phyloP scores from a whole-genome alignment of 73 alveolate genomes.

The Loxodes magnus region DNA sequence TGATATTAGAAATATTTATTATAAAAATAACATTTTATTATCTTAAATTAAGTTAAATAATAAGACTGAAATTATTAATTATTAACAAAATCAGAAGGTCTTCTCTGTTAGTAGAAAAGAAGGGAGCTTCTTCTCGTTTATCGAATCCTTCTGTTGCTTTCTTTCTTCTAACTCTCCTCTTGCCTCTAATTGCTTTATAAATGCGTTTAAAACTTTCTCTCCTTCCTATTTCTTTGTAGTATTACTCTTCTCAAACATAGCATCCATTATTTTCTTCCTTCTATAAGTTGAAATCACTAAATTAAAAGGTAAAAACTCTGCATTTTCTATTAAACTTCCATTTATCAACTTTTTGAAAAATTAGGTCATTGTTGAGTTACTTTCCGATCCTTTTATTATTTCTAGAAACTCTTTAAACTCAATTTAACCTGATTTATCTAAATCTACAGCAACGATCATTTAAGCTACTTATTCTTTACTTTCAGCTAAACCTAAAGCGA shows the following conservation, averaged over 20 bases:
- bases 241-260: not conserved
- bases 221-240: not conserved
- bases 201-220: slow-evolving; percentile 6
- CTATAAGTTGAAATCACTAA: not conserved
- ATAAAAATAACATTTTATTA: too few relatives aligned
- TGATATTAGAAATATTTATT: too few relatives aligned
- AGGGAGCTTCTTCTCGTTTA: too few relatives aligned
- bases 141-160: too few relatives aligned
- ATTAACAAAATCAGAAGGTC: too few relatives aligned
- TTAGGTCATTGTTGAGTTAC: slow-evolving; percentile 44
- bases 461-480: slow-evolving; percentile 66
- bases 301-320: not conserved
- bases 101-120: too few relatives aligned
- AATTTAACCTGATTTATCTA: slow-evolving; percentile 73
- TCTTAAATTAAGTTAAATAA: too few relatives aligned
- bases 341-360: slow-evolving; percentile 37
- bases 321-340: not conserved
- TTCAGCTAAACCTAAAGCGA: slow-evolving; percentile 84
- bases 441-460: slow-evolving; percentile 68
- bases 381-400: slow-evolving; percentile 71
- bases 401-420: slow-evolving; percentile 84
- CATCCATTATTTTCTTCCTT: not conserved
- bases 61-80: too few relatives aligned
- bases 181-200: not conserved
- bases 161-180: too few relatives aligned